Evolutionary conservation across 1,284 basidiomycete genomes (phyloP).

Genomic region (Austroboletus novae-zelandiae): DNA sequence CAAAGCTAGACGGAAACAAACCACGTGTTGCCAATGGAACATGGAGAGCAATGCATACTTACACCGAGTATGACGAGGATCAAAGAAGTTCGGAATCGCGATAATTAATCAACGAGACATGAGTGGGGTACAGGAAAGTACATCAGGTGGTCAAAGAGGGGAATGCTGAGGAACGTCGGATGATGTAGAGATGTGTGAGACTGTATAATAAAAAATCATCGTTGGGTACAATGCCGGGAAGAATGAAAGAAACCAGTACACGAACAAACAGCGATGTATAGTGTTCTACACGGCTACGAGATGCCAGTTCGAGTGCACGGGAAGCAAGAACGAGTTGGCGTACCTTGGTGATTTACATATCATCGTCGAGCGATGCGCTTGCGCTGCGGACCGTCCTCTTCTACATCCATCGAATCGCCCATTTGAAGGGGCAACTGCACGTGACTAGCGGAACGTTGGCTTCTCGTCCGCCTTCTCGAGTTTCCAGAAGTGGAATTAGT

Average conservation of each 20-base stretch:
- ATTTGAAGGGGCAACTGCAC: constrained; percentile 38
- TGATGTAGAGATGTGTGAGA: constrained; percentile 5
- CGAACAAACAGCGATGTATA: constrained; percentile 7
- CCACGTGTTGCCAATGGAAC: too few relatives aligned
- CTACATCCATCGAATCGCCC: constrained; percentile 55
- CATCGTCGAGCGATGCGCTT: constrained; percentile 53
- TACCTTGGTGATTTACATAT: constrained; percentile 3
- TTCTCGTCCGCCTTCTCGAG: constrained; percentile 44
- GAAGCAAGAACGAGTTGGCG: not conserved
- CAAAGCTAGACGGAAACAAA: too few relatives aligned
- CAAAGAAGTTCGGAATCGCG: constrained; percentile 8
- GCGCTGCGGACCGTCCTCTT: constrained; percentile 57
- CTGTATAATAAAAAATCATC: constrained; percentile 17
- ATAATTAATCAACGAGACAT: constrained; percentile 15
- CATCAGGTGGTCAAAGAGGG: too few relatives aligned
- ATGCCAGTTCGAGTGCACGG: not conserved
- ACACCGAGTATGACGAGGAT: not conserved
- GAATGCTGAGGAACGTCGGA: constrained; percentile 5
- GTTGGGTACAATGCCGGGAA: constrained; percentile 7
- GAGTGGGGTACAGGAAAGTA: constrained; percentile 12
- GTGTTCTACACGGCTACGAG: constrained; percentile 3
- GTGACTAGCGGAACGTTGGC: constrained; percentile 35
- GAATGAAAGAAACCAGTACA: constrained; percentile 1
- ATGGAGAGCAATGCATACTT: too few relatives aligned
- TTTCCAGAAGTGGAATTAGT: constrained; percentile 22